These are phyloP conservation scores for Thalassiosira livingstoniorum DNA, from an alignment of 352 stramenopile species.

Conservation along the genomic window DNA sequence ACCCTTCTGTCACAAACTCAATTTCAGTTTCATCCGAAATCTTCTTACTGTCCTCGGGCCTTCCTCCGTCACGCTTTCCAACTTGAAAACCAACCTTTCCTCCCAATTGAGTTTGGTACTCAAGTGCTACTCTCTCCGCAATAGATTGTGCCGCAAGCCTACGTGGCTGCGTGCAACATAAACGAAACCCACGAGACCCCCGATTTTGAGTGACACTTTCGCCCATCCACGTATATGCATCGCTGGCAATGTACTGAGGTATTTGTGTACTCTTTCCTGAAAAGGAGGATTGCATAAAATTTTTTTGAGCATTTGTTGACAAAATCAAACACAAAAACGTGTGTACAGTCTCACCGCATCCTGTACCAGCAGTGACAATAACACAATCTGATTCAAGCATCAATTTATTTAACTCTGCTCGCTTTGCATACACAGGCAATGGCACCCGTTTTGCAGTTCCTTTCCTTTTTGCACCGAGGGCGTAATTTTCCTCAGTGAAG, in stretches of 20 bases:
- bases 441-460: slow-evolving; percentile 6
- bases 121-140: neutral
- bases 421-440: slow-evolving; percentile 13
- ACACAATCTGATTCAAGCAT: neutral
- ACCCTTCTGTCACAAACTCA: slow-evolving; percentile 20
- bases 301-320: too few species aligned
- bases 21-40: slow-evolving; percentile 12
- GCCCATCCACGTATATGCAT: neutral
- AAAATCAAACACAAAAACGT: too few species aligned
- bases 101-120: slow-evolving; percentile 1
- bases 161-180: slow-evolving; percentile 9
- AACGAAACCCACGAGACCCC: neutral
- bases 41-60: neutral
- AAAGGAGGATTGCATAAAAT: too few species aligned
- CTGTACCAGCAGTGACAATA: slow-evolving; percentile 6
- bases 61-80: slow-evolving; percentile 1
- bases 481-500: neutral
- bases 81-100: slow-evolving; percentile 6
- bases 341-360: neutral
- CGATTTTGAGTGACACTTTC: neutral
- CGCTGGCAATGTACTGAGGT: slow-evolving; percentile 13
- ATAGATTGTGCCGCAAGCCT: slow-evolving; percentile 13
- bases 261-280: slow-evolving; percentile 7
- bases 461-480: too few species aligned
- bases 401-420: slow-evolving; percentile 6